These are phyloP conservation scores for Gnomoniopsis smithogilvyi DNA, from an alignment of 2,329 filamentous ascomycete species.

Conservation along the genomic window DNA sequence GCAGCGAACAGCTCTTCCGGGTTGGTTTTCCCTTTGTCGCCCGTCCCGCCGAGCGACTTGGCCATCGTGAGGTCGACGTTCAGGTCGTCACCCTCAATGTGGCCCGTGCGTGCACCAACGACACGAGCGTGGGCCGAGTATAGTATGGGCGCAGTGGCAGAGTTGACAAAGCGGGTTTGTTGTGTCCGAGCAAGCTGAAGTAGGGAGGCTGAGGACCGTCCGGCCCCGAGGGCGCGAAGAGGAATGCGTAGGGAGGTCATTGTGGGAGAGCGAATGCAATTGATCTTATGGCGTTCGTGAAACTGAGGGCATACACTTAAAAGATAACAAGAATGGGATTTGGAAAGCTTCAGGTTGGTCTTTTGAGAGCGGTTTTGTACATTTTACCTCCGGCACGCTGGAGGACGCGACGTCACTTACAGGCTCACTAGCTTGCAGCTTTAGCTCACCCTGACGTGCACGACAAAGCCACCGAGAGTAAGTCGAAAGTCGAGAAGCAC, in stretches of 20 bases:
- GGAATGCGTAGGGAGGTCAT: conserved; percentile 5
- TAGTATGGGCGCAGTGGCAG: conserved; percentile 34
- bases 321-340: no score
- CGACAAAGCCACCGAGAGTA: not conserved
- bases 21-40: conserved; percentile 39
- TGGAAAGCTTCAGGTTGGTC: not conserved
- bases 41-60: conserved; percentile 37
- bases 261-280: not conserved
- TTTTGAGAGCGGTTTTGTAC: not conserved
- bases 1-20: conserved; percentile 46
- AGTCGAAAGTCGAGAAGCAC: no score
- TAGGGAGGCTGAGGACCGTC: not conserved
- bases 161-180: conserved; percentile 31
- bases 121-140: conserved; percentile 36
- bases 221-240: not conserved
- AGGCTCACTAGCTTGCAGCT: not conserved
- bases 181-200: not conserved
- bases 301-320: not conserved
- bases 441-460: not conserved
- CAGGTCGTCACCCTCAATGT: conserved; percentile 27
- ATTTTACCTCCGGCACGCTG: no score
- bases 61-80: conserved; percentile 37
- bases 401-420: no score
- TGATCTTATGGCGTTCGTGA: not conserved
- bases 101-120: conserved; percentile 33